phyloP scores from a whole-genome alignment of 225 moss, liverwort and hornwort genomes.

The Asterella californica region DNA sequence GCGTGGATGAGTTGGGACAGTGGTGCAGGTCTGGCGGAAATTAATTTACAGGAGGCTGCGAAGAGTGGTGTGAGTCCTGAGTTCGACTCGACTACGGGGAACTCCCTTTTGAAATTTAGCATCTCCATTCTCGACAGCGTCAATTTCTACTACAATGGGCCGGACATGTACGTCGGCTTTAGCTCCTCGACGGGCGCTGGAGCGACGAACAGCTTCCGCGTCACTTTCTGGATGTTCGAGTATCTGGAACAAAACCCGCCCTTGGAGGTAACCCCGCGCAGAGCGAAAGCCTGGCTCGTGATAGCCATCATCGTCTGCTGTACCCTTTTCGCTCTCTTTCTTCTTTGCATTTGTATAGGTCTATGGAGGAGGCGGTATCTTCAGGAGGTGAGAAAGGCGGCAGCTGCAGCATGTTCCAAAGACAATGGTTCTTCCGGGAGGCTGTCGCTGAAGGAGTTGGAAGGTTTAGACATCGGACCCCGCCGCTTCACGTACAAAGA shows the following conservation, averaged over 20 bases:
- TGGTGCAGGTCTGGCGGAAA: background rate
- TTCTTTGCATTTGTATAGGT: slow-evolving; percentile 3
- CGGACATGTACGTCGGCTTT: slow-evolving; percentile 23
- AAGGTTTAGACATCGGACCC: slow-evolving; percentile 23
- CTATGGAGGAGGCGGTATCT: slow-evolving; percentile 11
- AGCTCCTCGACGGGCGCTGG: slow-evolving; percentile 13
- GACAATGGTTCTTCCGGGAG: slow-evolving; percentile 8
- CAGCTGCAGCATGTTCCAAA: background rate
- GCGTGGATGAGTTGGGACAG: slow-evolving; percentile 24
- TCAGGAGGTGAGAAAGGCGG: background rate
- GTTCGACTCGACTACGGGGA: background rate
- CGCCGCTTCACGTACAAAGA: slow-evolving; percentile 33
- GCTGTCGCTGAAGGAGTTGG: slow-evolving; percentile 7
- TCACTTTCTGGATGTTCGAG: slow-evolving; percentile 25
- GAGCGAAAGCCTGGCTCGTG: slow-evolving; percentile 14
- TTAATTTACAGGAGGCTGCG: slow-evolving; percentile 7
- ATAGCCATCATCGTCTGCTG: slow-evolving; percentile 15
- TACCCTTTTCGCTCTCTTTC: background rate
- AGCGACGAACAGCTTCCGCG: slow-evolving; percentile 11
- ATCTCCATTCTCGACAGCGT: slow-evolving; percentile 21
- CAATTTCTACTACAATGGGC: slow-evolving; percentile 17
- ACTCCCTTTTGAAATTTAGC: slow-evolving; percentile 5
- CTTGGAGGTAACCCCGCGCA: background rate
- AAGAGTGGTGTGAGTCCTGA: slow-evolving; percentile 2
- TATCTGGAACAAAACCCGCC: background rate